These are phyloP conservation scores for Crithidia expoeki DNA, from an alignment of 208 protist species.

Conservation along the genomic window DNA sequence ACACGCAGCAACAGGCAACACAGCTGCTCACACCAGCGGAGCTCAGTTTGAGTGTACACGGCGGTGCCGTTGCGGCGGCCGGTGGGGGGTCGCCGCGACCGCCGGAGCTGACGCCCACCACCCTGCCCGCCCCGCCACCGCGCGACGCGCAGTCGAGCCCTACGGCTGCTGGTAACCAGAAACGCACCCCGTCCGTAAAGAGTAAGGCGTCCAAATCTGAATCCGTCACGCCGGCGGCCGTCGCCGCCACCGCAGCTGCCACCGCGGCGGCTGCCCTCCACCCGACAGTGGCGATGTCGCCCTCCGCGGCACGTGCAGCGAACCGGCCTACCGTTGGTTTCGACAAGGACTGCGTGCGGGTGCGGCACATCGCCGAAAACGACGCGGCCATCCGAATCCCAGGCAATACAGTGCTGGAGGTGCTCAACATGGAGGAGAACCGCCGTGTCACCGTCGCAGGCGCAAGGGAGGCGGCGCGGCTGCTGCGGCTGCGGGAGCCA, in stretches of 20 bases:
- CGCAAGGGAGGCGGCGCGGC: conserved; percentile 62
- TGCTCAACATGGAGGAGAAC: conserved; percentile 84
- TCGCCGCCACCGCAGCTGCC: neutral
- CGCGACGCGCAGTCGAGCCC: conserved; percentile 25
- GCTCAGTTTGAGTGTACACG: neutral
- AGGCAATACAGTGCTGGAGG: conserved; percentile 85
- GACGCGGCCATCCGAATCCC: conserved; percentile 69
- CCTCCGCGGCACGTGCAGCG: conserved; percentile 31
- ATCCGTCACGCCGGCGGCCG: neutral
- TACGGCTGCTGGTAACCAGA: conserved; percentile 20
- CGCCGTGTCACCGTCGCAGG: conserved; percentile 56
- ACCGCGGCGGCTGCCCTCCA: conserved; percentile 9
- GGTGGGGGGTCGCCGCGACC: neutral
- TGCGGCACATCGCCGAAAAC: conserved; percentile 39
- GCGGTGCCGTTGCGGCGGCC: neutral
- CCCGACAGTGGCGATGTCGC: conserved; percentile 8
- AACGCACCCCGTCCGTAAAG: conserved; percentile 28
- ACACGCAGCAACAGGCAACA: conserved; percentile 29
- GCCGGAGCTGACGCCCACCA: neutral
- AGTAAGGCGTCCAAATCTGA: conserved; percentile 26
- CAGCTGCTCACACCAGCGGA: neutral
- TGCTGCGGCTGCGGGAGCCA: conserved; percentile 72
- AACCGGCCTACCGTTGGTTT: conserved; percentile 60
- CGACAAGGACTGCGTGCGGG: conserved; percentile 80
- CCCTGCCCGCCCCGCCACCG: conserved; percentile 15